phyloP scores from a whole-genome alignment of 306 rosid genomes.

The Cicer bijugum region DNA sequence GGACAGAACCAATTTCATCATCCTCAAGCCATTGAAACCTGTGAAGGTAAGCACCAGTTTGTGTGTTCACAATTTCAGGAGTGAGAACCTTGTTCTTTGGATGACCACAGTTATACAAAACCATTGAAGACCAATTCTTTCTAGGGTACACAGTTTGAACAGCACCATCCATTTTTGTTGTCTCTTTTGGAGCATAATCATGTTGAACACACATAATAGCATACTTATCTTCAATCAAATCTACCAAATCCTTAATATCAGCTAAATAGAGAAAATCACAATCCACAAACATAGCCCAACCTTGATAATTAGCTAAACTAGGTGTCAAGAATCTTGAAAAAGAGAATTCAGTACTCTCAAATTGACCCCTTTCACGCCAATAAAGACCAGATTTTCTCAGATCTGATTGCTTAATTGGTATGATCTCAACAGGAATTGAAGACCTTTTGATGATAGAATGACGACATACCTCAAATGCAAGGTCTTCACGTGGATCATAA shows the following conservation, averaged over 20 bases:
- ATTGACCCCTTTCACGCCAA: conserved; percentile 72
- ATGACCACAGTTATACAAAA: conserved; percentile 67
- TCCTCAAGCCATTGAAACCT: conserved; percentile 84
- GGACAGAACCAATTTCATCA: conserved; percentile 64
- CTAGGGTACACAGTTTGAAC: conserved; percentile 76
- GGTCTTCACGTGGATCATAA: conserved; percentile 66
- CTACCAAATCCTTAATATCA: conserved; percentile 66
- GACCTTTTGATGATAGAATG: conserved; percentile 64
- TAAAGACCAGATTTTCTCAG: conserved; percentile 59
- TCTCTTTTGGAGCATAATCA: conserved; percentile 70
- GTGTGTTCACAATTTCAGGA: conserved; percentile 64
- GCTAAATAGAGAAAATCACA: conserved; percentile 71
- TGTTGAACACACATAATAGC: conserved; percentile 78
- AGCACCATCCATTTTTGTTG: conserved; percentile 78
- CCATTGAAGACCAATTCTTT: conserved; percentile 85
- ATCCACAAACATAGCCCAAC: conserved; percentile 81
- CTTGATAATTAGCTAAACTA: conserved; percentile 57
- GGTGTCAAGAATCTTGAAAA: conserved; percentile 74
- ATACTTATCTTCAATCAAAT: conserved; percentile 58
- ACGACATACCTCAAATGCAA: conserved; percentile 66
- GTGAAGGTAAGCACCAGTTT: conserved; percentile 75
- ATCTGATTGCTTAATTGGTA: conserved; percentile 67
- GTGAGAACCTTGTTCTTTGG: conserved; percentile 62
- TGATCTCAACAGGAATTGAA: conserved; percentile 68
- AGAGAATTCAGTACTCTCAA: conserved; percentile 78